Percentiles rank a stretch among this genome's conserved stretches.
These are phyloP conservation scores for Colletotrichum scovillei DNA, from an alignment of 2,329 filamentous ascomycete species.

Conservation along the genomic window DNA sequence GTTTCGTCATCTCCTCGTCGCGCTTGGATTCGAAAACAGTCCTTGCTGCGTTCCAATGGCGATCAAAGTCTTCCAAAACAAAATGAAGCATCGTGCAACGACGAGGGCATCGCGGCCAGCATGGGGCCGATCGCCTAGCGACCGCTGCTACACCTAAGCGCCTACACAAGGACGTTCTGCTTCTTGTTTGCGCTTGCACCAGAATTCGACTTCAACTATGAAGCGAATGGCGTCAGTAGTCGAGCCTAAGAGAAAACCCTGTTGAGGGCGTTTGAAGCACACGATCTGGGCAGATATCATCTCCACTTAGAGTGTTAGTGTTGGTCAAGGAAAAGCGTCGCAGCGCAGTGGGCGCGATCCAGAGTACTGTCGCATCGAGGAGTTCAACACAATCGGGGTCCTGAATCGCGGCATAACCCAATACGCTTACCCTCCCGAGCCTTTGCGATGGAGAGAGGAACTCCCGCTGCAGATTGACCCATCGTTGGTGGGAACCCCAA, in stretches of 20 bases:
- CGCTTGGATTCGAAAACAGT: not conserved
- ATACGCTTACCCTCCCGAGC: not conserved
- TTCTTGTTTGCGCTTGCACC: not conserved
- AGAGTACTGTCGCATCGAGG: not conserved
- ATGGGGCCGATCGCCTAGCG: not conserved
- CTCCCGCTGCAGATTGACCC: not conserved
- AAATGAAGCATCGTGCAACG: not conserved
- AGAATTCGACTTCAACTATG: not conserved
- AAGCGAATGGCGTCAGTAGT: not conserved
- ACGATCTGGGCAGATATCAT: not conserved
- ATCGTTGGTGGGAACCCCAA: not conserved
- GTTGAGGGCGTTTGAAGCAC: not conserved
- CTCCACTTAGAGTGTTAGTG: not conserved
- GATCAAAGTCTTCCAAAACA: not conserved
- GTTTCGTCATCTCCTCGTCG: not conserved
- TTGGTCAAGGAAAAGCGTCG: not conserved
- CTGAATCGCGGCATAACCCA: not conserved
- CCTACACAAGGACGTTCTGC: not conserved
- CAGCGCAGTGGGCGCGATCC: conserved; percentile 7
- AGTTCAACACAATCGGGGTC: not conserved
- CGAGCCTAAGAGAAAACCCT: not conserved
- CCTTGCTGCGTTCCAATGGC: not conserved
- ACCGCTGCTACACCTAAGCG: not conserved
- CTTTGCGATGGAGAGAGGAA: not conserved
- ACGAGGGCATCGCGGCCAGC: not conserved